These are phyloP conservation scores for Maudiozyma humilis DNA, from an alignment of 1,139 yeast genomes.

Conservation along the genomic window DNA sequence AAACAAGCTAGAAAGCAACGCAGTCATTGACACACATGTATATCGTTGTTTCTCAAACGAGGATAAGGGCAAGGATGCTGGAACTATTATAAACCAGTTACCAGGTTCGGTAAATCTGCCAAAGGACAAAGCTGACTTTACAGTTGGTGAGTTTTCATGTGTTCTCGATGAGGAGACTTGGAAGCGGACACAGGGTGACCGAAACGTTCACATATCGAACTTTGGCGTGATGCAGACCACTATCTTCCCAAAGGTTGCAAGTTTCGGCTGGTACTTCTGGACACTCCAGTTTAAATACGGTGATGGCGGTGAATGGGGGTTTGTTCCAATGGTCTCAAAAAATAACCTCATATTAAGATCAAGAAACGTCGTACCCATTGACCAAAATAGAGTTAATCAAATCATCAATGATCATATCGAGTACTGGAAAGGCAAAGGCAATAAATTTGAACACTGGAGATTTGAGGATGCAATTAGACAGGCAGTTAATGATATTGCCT, in stretches of 20 bases:
- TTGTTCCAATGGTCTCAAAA: constrained; percentile 62
- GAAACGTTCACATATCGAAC: constrained; percentile 39
- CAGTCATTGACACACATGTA: constrained; percentile 75
- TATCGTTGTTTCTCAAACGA: constrained; percentile 78
- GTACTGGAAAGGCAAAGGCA: constrained; percentile 65
- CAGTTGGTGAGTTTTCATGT: constrained; percentile 88
- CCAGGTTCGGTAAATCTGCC: constrained; percentile 43
- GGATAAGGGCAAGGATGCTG: constrained; percentile 61
- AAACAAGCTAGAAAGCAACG: constrained; percentile 41
- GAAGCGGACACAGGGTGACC: constrained; percentile 43
- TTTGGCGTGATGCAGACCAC: constrained; percentile 41
- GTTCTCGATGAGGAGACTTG: constrained; percentile 73
- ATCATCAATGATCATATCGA: constrained; percentile 43
- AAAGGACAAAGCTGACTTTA: constrained; percentile 54
- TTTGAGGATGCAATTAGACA: constrained; percentile 66
- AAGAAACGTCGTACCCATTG: constrained; percentile 21
- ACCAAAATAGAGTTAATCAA: constrained; percentile 38
- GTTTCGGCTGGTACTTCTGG: constrained; percentile 80
- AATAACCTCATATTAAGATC: constrained; percentile 45
- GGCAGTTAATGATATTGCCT: constrained; percentile 65
- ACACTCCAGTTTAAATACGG: constrained; percentile 81
- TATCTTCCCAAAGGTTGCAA: constrained; percentile 44
- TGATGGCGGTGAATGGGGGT: constrained; percentile 95
- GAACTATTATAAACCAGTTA: constrained; percentile 53
- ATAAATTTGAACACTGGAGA: constrained; percentile 71